Evolutionary conservation across 495 filamentous ascomycete genomes (phyloP).

Genomic region (Penicillium odoratum): DNA sequence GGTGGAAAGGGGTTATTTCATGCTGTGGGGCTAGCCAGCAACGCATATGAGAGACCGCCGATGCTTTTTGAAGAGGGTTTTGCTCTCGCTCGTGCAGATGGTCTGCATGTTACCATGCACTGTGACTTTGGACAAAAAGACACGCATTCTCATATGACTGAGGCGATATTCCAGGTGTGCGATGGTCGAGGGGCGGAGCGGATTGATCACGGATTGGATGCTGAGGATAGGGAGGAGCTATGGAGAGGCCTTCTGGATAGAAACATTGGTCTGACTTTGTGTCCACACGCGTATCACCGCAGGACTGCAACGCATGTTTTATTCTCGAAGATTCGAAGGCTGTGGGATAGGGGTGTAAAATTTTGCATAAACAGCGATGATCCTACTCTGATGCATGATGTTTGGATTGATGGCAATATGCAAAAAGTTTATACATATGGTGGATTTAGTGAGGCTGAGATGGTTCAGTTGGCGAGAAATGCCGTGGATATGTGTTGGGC

Average conservation of each 20-base stretch:
- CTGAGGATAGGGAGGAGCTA: constrained; percentile 30
- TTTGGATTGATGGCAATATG: constrained; percentile 45
- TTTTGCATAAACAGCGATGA: constrained; percentile 43
- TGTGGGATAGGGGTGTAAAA: constrained; percentile 37
- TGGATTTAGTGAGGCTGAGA: constrained; percentile 33
- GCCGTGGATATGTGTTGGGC: constrained; percentile 45
- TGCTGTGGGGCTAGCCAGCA: constrained; percentile 44
- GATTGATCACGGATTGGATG: constrained; percentile 47
- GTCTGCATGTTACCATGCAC: constrained; percentile 43
- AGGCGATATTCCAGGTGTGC: constrained; percentile 35
- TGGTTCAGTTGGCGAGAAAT: constrained; percentile 36
- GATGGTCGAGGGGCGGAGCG: constrained; percentile 30
- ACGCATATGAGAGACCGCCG: constrained; percentile 41
- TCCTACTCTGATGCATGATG: constrained; percentile 45
- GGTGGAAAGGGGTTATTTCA: constrained; percentile 37
- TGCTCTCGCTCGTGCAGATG: constrained; percentile 32
- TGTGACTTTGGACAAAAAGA: constrained; percentile 47
- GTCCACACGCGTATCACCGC: constrained; percentile 44
- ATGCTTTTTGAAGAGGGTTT: constrained; percentile 40
- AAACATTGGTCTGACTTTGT: constrained; percentile 41
- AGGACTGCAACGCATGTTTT: constrained; percentile 37
- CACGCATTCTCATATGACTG: constrained; percentile 35
- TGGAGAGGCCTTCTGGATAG: constrained; percentile 30
- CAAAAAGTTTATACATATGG: constrained; percentile 36
- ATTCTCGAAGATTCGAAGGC: constrained; percentile 38